Conservation (phyloP, 768 basidiomycete genomes). For the Amanita thiersii region DNA sequence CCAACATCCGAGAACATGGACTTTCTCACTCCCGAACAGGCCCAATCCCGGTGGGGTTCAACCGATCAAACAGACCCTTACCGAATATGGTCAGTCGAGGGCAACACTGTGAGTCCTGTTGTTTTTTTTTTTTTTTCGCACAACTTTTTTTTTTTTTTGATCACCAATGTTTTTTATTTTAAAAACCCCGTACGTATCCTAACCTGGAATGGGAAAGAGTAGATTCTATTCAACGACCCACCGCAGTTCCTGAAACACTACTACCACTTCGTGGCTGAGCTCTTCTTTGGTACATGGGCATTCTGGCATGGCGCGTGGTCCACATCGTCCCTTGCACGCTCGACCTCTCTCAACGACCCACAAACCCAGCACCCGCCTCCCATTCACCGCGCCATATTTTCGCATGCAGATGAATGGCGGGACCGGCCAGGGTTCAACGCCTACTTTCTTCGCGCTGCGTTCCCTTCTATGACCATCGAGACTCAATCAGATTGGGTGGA, state of each 20-base stretch:
- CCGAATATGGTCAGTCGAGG: slow-evolving; percentile 59
- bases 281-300: slow-evolving; percentile 68
- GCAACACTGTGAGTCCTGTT: slow-evolving; percentile 50
- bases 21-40: slow-evolving; percentile 52
- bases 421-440: slow-evolving; percentile 72
- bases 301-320: slow-evolving; percentile 57
- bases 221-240: slow-evolving; percentile 64
- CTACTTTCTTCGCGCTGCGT: slow-evolving; percentile 66
- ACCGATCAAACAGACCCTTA: slow-evolving; percentile 21
- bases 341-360: slow-evolving; percentile 7
- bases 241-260: slow-evolving; percentile 77
- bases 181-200: no score
- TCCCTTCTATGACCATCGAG: slow-evolving; percentile 66
- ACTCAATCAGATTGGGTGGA: slow-evolving; percentile 66
- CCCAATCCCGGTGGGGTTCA: slow-evolving; percentile 50
- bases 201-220: no score
- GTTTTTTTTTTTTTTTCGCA: neutral
- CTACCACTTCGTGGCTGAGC: slow-evolving; percentile 83
- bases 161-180: neutral
- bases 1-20: slow-evolving; percentile 59
- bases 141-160: neutral
- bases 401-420: slow-evolving; percentile 64
- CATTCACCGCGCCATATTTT: slow-evolving; percentile 65
- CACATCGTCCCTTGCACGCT: slow-evolving; percentile 9
- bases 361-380: slow-evolving; percentile 31